Conservation (phyloP, 2,329 filamentous ascomycete genomes). For the Alternaria ventricosa region DNA sequence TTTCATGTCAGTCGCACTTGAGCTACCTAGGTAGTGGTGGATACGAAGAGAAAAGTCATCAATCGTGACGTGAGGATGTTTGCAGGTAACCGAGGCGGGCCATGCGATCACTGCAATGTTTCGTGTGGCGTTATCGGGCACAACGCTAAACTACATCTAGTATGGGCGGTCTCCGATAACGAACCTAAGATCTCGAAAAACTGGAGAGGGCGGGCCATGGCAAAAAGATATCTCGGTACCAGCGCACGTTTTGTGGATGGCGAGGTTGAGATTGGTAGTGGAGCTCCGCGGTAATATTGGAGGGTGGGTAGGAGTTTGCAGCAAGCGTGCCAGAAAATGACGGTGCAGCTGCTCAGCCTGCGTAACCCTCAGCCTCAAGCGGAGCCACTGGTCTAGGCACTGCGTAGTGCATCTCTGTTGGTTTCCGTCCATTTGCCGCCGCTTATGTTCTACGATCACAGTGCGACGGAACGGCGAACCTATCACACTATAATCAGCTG, state of each 20-base stretch:
- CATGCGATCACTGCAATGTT: not conserved
- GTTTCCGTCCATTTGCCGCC: not conserved
- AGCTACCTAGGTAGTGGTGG: not conserved
- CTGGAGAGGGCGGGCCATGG: not conserved
- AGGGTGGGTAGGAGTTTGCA: not conserved
- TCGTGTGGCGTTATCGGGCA: conserved; percentile 2
- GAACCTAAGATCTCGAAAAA: conserved; percentile 2
- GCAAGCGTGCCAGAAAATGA: conserved; percentile 12
- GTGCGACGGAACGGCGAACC: not conserved
- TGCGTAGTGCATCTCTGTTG: not conserved
- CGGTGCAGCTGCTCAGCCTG: not conserved
- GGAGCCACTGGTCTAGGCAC: conserved; percentile 4
- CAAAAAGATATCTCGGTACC: conserved; percentile 1
- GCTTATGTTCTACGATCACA: not conserved
- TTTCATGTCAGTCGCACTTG: not conserved
- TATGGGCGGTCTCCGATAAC: not conserved
- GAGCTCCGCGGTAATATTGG: not conserved
- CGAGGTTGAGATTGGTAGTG: not conserved
- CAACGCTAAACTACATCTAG: not conserved
- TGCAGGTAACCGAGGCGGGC: conserved; percentile 15
- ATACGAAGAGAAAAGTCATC: not conserved
- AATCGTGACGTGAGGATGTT: not conserved
- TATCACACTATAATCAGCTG: not conserved
- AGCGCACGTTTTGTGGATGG: not conserved
- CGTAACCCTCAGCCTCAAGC: conserved; percentile 9